Percentiles rank a stretch among this genome's conserved stretches.
These are phyloP conservation scores for Alternaria alternata DNA, from an alignment of 2,329 filamentous ascomycete species.

Conservation along the genomic window DNA sequence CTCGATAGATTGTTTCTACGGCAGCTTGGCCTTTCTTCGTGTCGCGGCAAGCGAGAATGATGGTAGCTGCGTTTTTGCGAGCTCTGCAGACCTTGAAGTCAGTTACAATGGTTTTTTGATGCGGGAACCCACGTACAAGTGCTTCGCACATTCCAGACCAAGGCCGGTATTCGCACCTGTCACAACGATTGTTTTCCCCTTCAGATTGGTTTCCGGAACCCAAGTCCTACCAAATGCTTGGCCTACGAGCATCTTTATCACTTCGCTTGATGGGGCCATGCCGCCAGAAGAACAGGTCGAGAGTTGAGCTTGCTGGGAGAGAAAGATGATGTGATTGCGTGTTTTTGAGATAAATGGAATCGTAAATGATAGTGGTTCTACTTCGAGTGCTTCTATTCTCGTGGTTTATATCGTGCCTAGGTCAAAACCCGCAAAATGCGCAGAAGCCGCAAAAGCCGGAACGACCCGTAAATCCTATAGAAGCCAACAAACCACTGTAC, in stretches of 20 bases:
- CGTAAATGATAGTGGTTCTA: too few relatives aligned
- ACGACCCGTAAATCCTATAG: background rate
- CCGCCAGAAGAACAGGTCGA: background rate
- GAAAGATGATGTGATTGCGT: background rate
- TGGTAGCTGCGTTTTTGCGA: background rate
- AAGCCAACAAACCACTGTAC: background rate
- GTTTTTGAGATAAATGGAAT: background rate
- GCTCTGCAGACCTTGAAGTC: background rate
- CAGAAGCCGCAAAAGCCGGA: background rate
- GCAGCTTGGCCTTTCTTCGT: constrained; percentile 12
- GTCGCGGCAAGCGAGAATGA: constrained; percentile 12
- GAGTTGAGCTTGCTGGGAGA: too few relatives aligned
- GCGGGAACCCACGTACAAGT: constrained; percentile 7
- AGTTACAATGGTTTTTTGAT: background rate
- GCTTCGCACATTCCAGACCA: constrained; percentile 17
- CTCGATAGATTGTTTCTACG: background rate
- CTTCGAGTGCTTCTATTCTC: background rate
- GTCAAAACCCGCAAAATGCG: background rate
- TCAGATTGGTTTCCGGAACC: constrained; percentile 9
- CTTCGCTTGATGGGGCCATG: constrained; percentile 19
- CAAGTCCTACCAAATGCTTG: constrained; percentile 15
- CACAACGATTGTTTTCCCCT: constrained; percentile 14
- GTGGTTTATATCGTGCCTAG: background rate
- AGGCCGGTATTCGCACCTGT: constrained; percentile 21
- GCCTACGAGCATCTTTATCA: constrained; percentile 14